Base-by-base conservation (phyloP, 495 filamentous ascomycete species). In the Pseudevernia furfuracea region DNA sequence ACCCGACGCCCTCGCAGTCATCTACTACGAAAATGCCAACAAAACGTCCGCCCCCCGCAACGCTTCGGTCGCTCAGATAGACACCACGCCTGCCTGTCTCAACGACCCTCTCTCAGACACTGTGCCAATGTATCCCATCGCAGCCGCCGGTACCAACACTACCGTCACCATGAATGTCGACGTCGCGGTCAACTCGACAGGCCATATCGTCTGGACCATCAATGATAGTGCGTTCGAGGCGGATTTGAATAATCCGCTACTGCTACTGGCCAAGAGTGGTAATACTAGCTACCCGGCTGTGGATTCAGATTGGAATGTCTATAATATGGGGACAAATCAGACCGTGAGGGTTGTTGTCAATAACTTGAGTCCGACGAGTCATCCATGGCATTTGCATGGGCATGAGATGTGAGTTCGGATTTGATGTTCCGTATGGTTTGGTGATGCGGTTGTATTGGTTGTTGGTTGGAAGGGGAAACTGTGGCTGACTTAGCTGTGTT, bases 1-100 rank as follows among this genome's bases (percentile, higher is more conserved):
- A 36, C 71, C 71, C 36, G 37, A 69, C 25, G 74, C 67, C 10
- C 64, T 73, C 12, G 76, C 76, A 19, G 69, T 68, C 10, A 68
- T 78, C 37, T 78, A 76, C 63, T 81, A 79, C 69, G 64, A 75
- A 30, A 48, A 71, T 15, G 76, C 76, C 21, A 69, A 73, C 63
- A 63, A 23, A 19, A 67, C 63, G 5, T 41, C 56, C 17, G n/a
- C 55, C 8, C 71, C 72, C 2, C 69, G 70, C 23, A 62, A 52
- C 19, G 56, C 36, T 3, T 44, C 68, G 19, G 44, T 41, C 23
- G 15, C 67, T 34, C 55, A 70, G 15, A 60, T 62, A 55, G 62
- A 70, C 56, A 63, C 32, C 32, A 58, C 37, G 12, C 43, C 39
- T 21, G 48, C 59, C n/a, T 76, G 74, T 61, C 58, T 55, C 10